These are phyloP conservation scores for Saccharomycopsis microspora DNA, from an alignment of 805 yeast species.

Conservation along the genomic window DNA sequence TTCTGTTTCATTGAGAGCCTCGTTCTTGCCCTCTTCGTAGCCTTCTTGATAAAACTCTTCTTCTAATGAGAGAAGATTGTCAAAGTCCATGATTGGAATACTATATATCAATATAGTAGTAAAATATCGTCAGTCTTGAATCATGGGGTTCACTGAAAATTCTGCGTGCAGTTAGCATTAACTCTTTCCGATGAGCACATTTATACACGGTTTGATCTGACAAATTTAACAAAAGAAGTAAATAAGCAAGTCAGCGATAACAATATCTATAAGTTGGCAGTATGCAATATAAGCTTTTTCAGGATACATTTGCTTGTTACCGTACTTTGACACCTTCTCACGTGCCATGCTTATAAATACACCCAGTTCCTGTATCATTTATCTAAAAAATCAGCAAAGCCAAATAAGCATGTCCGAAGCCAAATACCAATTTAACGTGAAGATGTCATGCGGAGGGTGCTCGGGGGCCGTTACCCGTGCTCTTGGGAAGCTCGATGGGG, in stretches of 20 bases:
- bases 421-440: slow-evolving; percentile 69
- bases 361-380: no score
- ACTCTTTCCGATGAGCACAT: no score
- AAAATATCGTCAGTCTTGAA: not conserved
- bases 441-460: slow-evolving; percentile 84
- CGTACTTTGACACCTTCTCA: no score
- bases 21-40: slow-evolving; percentile 11
- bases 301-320: no score
- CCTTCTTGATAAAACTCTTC: slow-evolving; percentile 13
- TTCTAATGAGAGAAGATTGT: slow-evolving; percentile 3
- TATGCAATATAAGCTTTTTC: no score
- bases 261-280: no score
- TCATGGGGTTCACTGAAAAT: not conserved
- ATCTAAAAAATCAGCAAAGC: no score
- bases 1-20: slow-evolving; percentile 9
- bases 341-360: no score
- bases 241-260: no score
- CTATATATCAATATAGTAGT: not conserved
- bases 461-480: slow-evolving; percentile 79
- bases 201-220: no score
- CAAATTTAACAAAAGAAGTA: no score
- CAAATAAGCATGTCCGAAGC: not conserved
- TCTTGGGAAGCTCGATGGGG: slow-evolving; percentile 60
- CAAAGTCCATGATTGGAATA: slow-evolving; percentile 1
- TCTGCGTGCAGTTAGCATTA: no score